These are phyloP conservation scores for Friedmanniomyces endolithicus DNA, from an alignment of 495 filamentous ascomycete species.

Conservation along the genomic window DNA sequence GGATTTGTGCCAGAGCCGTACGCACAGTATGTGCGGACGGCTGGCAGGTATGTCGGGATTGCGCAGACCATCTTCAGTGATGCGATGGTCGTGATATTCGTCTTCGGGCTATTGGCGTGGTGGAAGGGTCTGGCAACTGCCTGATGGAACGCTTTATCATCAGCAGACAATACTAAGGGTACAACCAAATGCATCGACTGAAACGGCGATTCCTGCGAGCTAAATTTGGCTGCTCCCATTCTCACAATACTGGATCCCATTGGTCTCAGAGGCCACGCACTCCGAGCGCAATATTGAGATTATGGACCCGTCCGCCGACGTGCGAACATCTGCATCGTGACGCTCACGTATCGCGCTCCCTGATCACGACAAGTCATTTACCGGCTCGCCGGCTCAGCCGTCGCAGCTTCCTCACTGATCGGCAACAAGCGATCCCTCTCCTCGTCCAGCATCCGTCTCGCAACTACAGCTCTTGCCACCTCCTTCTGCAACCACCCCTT, in stretches of 20 bases:
- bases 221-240: no score
- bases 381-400: neutral
- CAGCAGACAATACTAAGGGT: neutral
- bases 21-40: conserved; percentile 44
- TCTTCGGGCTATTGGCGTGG: conserved; percentile 61
- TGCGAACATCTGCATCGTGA: no score
- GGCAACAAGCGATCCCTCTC: neutral
- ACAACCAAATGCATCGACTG: no score
- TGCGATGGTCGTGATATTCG: conserved; percentile 61
- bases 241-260: no score
- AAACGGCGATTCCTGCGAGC: no score
- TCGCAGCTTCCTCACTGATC: neutral
- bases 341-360: no score
- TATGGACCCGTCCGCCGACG: no score
- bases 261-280: no score
- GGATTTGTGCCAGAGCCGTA: conserved; percentile 47
- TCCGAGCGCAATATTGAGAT: no score
- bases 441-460: neutral
- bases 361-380: no score
- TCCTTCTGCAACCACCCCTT: neutral
- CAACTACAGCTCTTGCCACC: neutral
- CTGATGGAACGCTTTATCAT: neutral
- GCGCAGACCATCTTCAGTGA: conserved; percentile 49
- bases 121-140: conserved; percentile 32
- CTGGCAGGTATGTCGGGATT: conserved; percentile 57